phyloP scores from a whole-genome alignment of 2,329 filamentous ascomycete genomes.

The Aspergillus bombycis region DNA sequence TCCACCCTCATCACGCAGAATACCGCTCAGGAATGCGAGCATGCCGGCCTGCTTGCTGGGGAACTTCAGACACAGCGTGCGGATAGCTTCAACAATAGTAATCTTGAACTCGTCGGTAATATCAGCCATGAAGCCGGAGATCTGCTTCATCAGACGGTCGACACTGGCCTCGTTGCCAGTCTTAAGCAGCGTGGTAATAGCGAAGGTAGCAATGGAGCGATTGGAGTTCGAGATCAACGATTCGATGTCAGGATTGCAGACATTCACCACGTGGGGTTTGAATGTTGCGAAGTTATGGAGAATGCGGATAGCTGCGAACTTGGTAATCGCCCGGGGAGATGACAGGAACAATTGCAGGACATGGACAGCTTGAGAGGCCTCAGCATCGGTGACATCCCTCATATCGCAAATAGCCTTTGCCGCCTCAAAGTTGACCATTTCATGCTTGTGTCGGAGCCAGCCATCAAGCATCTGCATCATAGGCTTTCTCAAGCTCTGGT shows the following conservation, averaged over 20 bases:
- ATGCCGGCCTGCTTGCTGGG: conserved; percentile 97
- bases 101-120: conserved; percentile 99
- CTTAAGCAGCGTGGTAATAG: conserved; percentile 96
- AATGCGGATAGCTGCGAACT: conserved; percentile 95
- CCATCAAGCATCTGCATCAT: conserved; percentile 98
- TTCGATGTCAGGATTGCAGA: conserved; percentile 97
- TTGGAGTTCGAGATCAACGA: conserved; percentile 95
- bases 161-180: conserved; percentile 97
- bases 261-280: conserved; percentile 88
- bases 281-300: conserved; percentile 95
- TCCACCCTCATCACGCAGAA: conserved; percentile 92
- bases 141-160: conserved; percentile 97
- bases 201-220: conserved; percentile 95
- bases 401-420: conserved; percentile 97
- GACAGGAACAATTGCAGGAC: conserved; percentile 96
- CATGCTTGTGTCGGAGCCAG: conserved; percentile 97
- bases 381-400: conserved; percentile 86
- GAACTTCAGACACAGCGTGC: conserved; percentile 95
- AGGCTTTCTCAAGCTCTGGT: conserved; percentile 81
- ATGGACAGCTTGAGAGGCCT: conserved; percentile 90
- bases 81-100: conserved; percentile 98
- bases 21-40: conserved; percentile 96
- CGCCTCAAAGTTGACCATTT: conserved; percentile 99
- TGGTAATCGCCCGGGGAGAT: conserved; percentile 91
- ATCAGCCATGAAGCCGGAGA: conserved; percentile 96